These are phyloP conservation scores for Fusarium tupiense DNA, from an alignment of 2,329 filamentous ascomycete species.

Conservation along the genomic window DNA sequence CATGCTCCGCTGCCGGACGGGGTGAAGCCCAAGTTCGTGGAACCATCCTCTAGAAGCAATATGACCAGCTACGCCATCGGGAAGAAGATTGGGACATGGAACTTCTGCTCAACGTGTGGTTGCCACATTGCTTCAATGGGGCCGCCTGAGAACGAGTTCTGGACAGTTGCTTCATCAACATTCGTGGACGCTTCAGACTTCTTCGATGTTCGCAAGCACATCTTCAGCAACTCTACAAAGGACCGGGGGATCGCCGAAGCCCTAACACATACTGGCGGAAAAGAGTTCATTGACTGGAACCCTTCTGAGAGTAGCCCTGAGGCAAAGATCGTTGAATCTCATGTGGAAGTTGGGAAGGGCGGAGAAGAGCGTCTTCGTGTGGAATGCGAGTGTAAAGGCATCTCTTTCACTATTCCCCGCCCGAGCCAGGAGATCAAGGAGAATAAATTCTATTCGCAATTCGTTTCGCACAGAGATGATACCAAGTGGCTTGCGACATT, in stretches of 20 bases:
- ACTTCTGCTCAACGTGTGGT: constrained; percentile 59
- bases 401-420: constrained; percentile 56
- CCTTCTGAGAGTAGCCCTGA: constrained; percentile 44
- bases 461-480: constrained; percentile 50
- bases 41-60: constrained; percentile 50
- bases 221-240: constrained; percentile 49
- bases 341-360: constrained; percentile 46
- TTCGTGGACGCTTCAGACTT: constrained; percentile 49
- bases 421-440: constrained; percentile 47
- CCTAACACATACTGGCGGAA: constrained; percentile 47
- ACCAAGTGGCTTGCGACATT: constrained; percentile 55
- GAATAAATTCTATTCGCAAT: constrained; percentile 45
- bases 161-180: constrained; percentile 53
- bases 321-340: constrained; percentile 41
- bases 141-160: constrained; percentile 45
- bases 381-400: constrained; percentile 58
- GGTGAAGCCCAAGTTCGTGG: constrained; percentile 51
- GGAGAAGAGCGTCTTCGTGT: constrained; percentile 54
- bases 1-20: constrained; percentile 51
- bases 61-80: constrained; percentile 51
- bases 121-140: constrained; percentile 54
- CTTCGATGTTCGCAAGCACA: constrained; percentile 50
- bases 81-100: constrained; percentile 45
- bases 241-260: constrained; percentile 51
- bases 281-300: constrained; percentile 49